phyloP scores from a whole-genome alignment of 257 asterid species.

The Penstemon newberryi region DNA sequence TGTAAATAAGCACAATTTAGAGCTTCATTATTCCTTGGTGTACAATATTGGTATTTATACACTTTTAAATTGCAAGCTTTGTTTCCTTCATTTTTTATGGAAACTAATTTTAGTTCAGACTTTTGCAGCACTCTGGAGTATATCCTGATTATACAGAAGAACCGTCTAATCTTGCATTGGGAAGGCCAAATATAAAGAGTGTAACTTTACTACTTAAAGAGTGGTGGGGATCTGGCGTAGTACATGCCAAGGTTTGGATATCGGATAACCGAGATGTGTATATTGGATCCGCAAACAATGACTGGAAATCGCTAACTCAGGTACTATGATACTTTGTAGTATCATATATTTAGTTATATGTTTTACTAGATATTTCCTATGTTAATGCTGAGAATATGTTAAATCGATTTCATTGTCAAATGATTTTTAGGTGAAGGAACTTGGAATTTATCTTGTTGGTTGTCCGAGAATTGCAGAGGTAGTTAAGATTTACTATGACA shows the following conservation, averaged over 20 bases:
- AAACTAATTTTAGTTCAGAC: conserved; percentile 44
- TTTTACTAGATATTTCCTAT: no score
- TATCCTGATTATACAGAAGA: conserved; percentile 81
- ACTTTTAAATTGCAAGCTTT: no score
- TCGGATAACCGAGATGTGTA: conserved; percentile 70
- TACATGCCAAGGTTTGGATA: conserved; percentile 92
- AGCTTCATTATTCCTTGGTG: not conserved
- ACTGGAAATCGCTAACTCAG: conserved; percentile 95
- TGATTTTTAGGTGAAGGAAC: conserved; percentile 69
- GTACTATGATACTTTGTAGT: conserved; percentile 27
- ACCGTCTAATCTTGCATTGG: conserved; percentile 64
- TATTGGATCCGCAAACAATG: conserved; percentile 89
- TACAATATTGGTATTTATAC: not conserved
- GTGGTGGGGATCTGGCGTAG: conserved; percentile 92
- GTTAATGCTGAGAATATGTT: conserved; percentile 1
- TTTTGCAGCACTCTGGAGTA: conserved; percentile 90
- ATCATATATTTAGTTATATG: no score
- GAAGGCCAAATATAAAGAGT: conserved; percentile 73
- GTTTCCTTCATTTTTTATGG: not conserved
- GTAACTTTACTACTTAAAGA: conserved; percentile 64
- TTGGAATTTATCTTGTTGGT: conserved; percentile 72
- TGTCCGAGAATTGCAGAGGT: conserved; percentile 61
- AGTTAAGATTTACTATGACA: conserved; percentile 57
- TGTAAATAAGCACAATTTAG: not conserved
- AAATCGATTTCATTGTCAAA: conserved; percentile 15